Percentiles rank a stretch among this genome's conserved stretches.
phyloP scores from a whole-genome alignment of 352 stramenopile genomes.

The Phytophthora kernoviae region DNA sequence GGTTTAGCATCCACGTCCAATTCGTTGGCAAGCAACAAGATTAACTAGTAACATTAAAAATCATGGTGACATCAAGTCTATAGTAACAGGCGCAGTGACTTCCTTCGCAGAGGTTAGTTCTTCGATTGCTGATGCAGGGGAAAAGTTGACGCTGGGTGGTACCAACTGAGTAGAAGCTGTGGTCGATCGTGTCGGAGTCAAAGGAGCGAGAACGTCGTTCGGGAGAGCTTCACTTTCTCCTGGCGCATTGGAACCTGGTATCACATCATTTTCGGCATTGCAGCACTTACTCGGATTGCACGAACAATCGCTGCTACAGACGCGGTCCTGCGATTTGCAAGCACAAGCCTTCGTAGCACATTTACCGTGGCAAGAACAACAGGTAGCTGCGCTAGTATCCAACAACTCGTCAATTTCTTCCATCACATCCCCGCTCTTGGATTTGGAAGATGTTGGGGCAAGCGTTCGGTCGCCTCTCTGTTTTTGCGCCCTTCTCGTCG shows the following conservation, averaged over 20 bases:
- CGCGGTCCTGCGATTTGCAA: slow-evolving; percentile 51
- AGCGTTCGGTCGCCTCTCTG: background rate
- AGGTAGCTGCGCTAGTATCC: slow-evolving; percentile 37
- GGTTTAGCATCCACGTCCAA: no score
- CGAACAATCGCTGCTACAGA: slow-evolving; percentile 52
- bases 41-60: no score
- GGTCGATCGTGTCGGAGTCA: no score
- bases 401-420: slow-evolving; percentile 67
- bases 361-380: slow-evolving; percentile 75
- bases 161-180: background rate
- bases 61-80: slow-evolving; percentile 22
- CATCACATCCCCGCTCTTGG: slow-evolving; percentile 33
- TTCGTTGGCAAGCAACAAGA: no score
- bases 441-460: background rate
- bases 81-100: background rate
- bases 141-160: no score
- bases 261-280: slow-evolving; percentile 27
- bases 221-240: background rate
- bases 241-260: background rate
- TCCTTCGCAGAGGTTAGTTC: background rate
- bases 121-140: background rate
- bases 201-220: no score
- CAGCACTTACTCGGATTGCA: slow-evolving; percentile 65
- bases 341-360: slow-evolving; percentile 74
- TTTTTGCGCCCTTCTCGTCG: slow-evolving; percentile 6